A percentile compares a stretch with the other conserved stretches of the same genome.
Evolutionary conservation across 2,329 filamentous ascomycete species (phyloP).

Genomic region (Fusarium sp.): DNA sequence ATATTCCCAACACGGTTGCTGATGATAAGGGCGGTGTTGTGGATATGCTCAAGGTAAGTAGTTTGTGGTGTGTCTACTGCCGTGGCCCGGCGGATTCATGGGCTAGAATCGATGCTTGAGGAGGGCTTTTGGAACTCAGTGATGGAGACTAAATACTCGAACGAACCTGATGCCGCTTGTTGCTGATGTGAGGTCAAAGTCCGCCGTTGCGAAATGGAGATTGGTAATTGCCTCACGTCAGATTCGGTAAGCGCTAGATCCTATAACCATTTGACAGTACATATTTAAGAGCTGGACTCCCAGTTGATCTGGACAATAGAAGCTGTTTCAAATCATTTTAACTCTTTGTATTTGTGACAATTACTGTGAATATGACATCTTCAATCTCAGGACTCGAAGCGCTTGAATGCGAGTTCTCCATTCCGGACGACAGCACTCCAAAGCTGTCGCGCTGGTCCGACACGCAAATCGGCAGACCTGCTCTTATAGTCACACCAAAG

Average conservation of each 20-base stretch:
- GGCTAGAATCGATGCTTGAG: constrained; percentile 4
- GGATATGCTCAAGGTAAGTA: constrained; percentile 32
- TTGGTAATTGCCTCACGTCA: neutral
- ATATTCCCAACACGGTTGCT: constrained; percentile 20
- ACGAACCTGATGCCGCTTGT: neutral
- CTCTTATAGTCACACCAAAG: constrained; percentile 47
- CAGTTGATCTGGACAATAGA: fast-evolving
- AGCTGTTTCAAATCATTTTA: neutral
- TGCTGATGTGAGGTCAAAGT: neutral
- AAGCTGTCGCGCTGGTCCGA: constrained; percentile 51
- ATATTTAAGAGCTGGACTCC: neutral
- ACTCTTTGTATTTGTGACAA: fast-evolving
- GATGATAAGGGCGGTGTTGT: constrained; percentile 28
- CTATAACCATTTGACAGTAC: no score
- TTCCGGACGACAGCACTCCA: neutral
- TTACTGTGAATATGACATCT: constrained; percentile 18
- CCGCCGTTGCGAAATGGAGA: neutral
- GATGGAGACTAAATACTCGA: neutral
- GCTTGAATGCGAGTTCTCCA: constrained; percentile 19
- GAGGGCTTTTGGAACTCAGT: neutral
- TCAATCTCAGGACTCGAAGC: neutral
- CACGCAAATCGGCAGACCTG: constrained; percentile 41
- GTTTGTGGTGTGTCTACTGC: constrained; percentile 40
- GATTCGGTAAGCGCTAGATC: constrained; percentile 29
- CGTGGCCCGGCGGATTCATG: constrained; percentile 25